A percentile compares a stretch with the other conserved stretches of the same genome.
phyloP scores from a whole-genome alignment of 1,284 basidiomycete species.

The Melanopsichium pennsylvanicum region DNA sequence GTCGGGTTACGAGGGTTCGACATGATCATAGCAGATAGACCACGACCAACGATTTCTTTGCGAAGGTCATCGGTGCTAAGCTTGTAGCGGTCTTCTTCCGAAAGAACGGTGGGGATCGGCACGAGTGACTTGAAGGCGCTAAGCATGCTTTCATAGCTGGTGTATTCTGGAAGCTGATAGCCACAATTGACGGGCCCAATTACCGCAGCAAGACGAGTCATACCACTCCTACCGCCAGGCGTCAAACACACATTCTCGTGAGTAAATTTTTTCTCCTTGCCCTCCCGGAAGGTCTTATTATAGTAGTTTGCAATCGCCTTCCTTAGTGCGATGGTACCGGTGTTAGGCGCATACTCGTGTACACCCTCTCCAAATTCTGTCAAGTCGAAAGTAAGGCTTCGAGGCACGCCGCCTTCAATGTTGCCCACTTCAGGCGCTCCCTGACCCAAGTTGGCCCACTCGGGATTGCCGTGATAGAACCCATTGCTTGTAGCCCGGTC shows the following conservation, averaged over 20 bases:
- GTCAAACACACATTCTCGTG: conserved; percentile 87
- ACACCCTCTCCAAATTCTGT: conserved; percentile 70
- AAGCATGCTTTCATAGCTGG: conserved; percentile 75
- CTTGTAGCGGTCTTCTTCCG: conserved; percentile 72
- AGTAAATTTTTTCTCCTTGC: conserved; percentile 82
- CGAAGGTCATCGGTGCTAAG: conserved; percentile 74
- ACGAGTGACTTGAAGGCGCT: conserved; percentile 87
- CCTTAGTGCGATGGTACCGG: conserved; percentile 77
- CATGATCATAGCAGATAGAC: conserved; percentile 83
- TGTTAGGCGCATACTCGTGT: conserved; percentile 90
- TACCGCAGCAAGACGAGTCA: conserved; percentile 88
- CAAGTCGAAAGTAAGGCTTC: conserved; percentile 73
- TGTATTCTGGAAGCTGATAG: conserved; percentile 87
- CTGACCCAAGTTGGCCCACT: conserved; percentile 51
- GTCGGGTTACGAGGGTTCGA: conserved; percentile 93
- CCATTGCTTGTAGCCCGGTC: conserved; percentile 56
- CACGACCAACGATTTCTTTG: conserved; percentile 67
- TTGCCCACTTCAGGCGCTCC: conserved; percentile 70
- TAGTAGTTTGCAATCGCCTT: conserved; percentile 67
- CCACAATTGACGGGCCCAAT: conserved; percentile 75
- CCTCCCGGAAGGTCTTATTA: conserved; percentile 84
- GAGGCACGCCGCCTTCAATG: conserved; percentile 77
- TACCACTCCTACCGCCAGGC: conserved; percentile 85
- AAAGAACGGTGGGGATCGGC: conserved; percentile 68
- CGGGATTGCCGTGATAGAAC: conserved; percentile 50